Conservation (phyloP, 169 alveolate genomes). For the Cryptosporidium sp. region DNA sequence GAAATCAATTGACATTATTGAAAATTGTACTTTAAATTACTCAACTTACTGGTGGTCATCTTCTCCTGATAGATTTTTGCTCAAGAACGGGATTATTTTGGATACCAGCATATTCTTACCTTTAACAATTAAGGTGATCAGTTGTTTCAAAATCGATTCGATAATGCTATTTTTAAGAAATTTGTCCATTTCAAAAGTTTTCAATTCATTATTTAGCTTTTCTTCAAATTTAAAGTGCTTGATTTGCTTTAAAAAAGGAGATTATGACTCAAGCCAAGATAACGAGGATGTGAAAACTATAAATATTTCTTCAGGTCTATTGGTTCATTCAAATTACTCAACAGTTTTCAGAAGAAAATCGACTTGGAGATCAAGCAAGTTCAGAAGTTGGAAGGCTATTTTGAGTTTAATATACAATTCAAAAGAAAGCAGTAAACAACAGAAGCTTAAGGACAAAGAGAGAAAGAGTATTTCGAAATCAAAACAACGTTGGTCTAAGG, state of each 20-base stretch:
- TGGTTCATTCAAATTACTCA: conserved; percentile 47
- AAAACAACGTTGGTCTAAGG: conserved; percentile 39
- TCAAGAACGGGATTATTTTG: conserved; percentile 76
- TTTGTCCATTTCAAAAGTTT: conserved; percentile 1
- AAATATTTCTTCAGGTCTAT: conserved; percentile 42
- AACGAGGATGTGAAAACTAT: conserved; percentile 11
- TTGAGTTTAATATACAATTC: neutral
- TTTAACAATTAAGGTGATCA: conserved; percentile 21
- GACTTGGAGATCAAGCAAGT: conserved; percentile 59
- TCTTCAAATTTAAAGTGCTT: neutral
- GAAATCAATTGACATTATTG: conserved; percentile 70
- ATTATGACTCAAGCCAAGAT: neutral
- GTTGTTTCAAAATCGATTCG: conserved; percentile 13
- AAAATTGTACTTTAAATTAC: conserved; percentile 65
- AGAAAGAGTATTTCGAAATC: conserved; percentile 11
- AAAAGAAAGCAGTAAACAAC: neutral
- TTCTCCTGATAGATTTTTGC: conserved; percentile 78
- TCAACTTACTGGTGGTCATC: conserved; percentile 79
- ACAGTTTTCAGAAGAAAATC: conserved; percentile 52
- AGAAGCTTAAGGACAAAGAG: neutral
- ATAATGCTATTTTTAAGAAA: conserved; percentile 21
- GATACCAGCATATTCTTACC: conserved; percentile 66
- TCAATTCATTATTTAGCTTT: neutral
- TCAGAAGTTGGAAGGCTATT: conserved; percentile 35
- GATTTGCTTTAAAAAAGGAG: neutral